Percentiles rank a stretch among this genome's conserved stretches.
phyloP scores from a whole-genome alignment of 768 basidiomycete genomes.

The Hydnomerulius pinastri region DNA sequence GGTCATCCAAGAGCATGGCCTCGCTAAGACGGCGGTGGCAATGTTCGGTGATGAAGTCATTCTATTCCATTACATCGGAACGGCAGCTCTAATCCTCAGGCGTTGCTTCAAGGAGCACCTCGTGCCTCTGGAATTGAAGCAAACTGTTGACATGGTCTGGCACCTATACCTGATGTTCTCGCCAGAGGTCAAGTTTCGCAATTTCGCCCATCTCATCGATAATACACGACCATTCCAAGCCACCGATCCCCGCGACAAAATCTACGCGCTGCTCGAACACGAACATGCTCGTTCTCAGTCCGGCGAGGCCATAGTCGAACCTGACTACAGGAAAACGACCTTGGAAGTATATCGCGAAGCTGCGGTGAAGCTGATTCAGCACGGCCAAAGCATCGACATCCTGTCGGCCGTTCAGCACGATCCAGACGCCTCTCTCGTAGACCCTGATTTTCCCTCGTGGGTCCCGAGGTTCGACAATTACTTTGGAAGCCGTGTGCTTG shows the following conservation, averaged over 20 bases:
- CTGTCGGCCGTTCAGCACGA: slow-evolving; percentile 1
- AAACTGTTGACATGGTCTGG: background rate
- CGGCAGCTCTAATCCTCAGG: background rate
- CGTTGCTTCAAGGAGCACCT: slow-evolving; percentile 1
- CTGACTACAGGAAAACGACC: slow-evolving; percentile 4
- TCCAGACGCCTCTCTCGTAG: background rate
- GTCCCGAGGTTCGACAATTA: slow-evolving; percentile 8
- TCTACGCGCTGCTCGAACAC: slow-evolving; percentile 9
- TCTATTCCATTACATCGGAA: background rate
- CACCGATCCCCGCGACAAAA: slow-evolving; percentile 10
- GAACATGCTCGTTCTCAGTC: background rate
- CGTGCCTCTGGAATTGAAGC: background rate
- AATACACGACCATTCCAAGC: slow-evolving; percentile 5
- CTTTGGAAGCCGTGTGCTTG: slow-evolving; percentile 3
- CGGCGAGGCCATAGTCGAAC: background rate
- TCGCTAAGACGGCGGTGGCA: slow-evolving; percentile 1
- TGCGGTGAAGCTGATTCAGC: background rate
- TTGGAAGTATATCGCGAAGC: slow-evolving; percentile 6
- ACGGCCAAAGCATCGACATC: slow-evolving; percentile 4
- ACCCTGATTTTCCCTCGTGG: slow-evolving; percentile 7
- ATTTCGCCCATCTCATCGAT: slow-evolving; percentile 5
- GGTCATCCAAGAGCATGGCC: slow-evolving; percentile 6
- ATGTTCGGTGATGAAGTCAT: slow-evolving; percentile 3
- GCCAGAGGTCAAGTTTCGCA: background rate
- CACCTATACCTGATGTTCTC: slow-evolving; percentile 6